Evolutionary conservation across 768 basidiomycete genomes (phyloP).

Genomic region (Boletus rubroflammeus): DNA sequence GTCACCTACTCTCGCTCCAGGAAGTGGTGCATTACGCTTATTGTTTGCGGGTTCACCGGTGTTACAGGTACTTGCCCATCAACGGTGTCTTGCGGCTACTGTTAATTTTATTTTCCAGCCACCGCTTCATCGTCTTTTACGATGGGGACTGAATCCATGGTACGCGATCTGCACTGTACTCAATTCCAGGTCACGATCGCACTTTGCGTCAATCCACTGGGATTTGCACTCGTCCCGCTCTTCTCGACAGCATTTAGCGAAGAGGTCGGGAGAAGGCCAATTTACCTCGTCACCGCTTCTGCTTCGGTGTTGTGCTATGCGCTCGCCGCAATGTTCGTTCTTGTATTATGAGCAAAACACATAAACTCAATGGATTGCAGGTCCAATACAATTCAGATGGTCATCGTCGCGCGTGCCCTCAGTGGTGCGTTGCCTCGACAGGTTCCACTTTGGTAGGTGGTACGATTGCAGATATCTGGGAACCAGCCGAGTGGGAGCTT

Average conservation of each 20-base stretch:
- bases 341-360: neutral
- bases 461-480: constrained; percentile 67
- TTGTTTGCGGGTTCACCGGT: constrained; percentile 30
- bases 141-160: constrained; percentile 56
- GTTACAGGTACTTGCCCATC: constrained; percentile 20
- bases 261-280: constrained; percentile 60
- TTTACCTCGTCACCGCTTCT: constrained; percentile 50
- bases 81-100: neutral
- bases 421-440: constrained; percentile 62
- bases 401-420: constrained; percentile 58
- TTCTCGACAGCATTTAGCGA: constrained; percentile 67
- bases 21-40: constrained; percentile 40
- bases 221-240: constrained; percentile 60
- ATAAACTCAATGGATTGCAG: constrained; percentile 16
- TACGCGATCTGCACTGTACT: constrained; percentile 40
- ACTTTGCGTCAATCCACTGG: constrained; percentile 52
- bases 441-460: constrained; percentile 69
- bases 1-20: constrained; percentile 31
- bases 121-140: constrained; percentile 50
- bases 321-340: constrained; percentile 27
- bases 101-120: constrained; percentile 33
- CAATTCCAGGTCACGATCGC: constrained; percentile 44
- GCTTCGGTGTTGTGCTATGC: constrained; percentile 44
- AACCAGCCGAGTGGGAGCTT: constrained; percentile 47
- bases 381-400: constrained; percentile 47